phyloP scores from a whole-genome alignment of 306 rosid species.

The Sicyos edulis region DNA sequence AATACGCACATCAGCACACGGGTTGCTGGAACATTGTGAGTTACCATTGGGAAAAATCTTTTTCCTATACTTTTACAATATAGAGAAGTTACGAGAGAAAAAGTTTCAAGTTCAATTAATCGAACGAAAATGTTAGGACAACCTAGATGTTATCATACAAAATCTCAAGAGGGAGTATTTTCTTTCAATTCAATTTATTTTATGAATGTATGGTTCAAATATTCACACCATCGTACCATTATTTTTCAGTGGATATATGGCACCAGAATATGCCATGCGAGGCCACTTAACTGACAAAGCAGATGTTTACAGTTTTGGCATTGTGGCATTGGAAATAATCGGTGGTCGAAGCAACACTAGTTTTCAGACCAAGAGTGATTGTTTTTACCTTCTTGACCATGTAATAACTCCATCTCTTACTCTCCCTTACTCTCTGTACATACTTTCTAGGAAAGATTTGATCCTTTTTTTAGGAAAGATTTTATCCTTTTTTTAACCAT shows the following conservation, averaged over 20 bases:
- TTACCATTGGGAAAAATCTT: background rate
- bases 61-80: background rate
- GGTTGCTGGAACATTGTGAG: constrained; percentile 66
- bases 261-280: constrained; percentile 57
- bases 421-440: background rate
- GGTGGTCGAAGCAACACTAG: constrained; percentile 52
- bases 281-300: constrained; percentile 66
- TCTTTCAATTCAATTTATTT: background rate
- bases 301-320: constrained; percentile 70
- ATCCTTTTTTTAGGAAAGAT: background rate
- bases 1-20: constrained; percentile 11
- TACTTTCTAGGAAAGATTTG: background rate
- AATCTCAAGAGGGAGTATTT: background rate
- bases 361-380: constrained; percentile 33
- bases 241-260: constrained; percentile 41
- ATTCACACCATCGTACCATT: background rate
- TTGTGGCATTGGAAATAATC: constrained; percentile 42
- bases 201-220: background rate
- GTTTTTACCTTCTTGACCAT: constrained; percentile 49
- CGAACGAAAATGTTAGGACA: background rate
- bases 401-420: constrained; percentile 25
- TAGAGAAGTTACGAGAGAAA: background rate
- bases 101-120: background rate
- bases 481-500: background rate
- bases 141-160: background rate